phyloP scores from a whole-genome alignment of 1,284 basidiomycete genomes.

The Sporisorium reilianum region DNA sequence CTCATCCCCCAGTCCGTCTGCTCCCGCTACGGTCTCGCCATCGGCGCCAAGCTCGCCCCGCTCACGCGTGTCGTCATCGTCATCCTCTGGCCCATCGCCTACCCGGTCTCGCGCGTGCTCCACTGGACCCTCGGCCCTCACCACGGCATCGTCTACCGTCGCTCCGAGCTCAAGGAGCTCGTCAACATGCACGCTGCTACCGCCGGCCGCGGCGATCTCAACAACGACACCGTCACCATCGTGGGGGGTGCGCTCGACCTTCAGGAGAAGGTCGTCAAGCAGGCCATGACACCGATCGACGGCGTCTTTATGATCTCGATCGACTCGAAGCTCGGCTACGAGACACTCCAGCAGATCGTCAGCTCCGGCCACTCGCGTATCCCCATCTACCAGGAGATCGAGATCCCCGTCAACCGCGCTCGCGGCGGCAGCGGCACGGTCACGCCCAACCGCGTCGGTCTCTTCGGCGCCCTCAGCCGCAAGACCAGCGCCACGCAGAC shows the following conservation, averaged over 20 bases:
- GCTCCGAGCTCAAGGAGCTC: slow-evolving; percentile 78
- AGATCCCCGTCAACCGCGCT: slow-evolving; percentile 48
- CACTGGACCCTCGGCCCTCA: slow-evolving; percentile 68
- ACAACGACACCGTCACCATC: slow-evolving; percentile 80
- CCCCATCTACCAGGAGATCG: slow-evolving; percentile 72
- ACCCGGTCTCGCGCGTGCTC: slow-evolving; percentile 68
- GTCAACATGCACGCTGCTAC: slow-evolving; percentile 78
- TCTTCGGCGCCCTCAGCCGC: slow-evolving; percentile 43
- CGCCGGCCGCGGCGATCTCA: slow-evolving; percentile 76
- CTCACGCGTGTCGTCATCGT: slow-evolving; percentile 66
- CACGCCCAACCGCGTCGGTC: slow-evolving; percentile 37
- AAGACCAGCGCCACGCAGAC: slow-evolving; percentile 68
- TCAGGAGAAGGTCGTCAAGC: slow-evolving; percentile 78
- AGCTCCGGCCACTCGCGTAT: slow-evolving; percentile 80
- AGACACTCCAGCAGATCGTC: slow-evolving; percentile 80
- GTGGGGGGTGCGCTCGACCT: slow-evolving; percentile 81
- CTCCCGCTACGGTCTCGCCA: slow-evolving; percentile 68
- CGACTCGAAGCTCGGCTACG: slow-evolving; percentile 82
- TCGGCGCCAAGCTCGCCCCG: slow-evolving; percentile 68
- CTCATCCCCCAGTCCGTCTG: slow-evolving; percentile 81
- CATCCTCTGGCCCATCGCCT: slow-evolving; percentile 68
- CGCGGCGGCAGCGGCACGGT: slow-evolving; percentile 40
- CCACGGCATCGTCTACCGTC: slow-evolving; percentile 66
- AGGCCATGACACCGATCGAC: slow-evolving; percentile 83
- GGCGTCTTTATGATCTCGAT: slow-evolving; percentile 81